These are phyloP conservation scores for Exophiala sp. DNA, from an alignment of 2,329 filamentous ascomycete species.

Conservation along the genomic window DNA sequence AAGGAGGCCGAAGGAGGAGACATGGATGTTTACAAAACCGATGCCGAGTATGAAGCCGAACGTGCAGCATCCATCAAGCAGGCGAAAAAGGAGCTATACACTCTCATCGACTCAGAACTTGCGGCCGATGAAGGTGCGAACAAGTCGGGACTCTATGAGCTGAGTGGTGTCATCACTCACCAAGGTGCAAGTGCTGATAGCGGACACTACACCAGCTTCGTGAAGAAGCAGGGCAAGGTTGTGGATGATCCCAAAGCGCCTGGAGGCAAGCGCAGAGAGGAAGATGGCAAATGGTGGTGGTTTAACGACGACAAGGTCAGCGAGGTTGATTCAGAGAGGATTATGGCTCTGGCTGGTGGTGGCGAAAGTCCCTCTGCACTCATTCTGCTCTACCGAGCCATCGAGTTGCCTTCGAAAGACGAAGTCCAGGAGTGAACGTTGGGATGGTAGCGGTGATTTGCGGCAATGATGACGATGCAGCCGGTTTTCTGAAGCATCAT, in stretches of 20 bases:
- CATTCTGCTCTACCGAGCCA: constrained; percentile 50
- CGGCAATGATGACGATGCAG: too few species aligned
- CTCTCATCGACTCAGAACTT: constrained; percentile 71
- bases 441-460: too few species aligned
- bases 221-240: constrained; percentile 78
- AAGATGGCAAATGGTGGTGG: constrained; percentile 99
- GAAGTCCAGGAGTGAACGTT: constrained; percentile 31
- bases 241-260: constrained; percentile 61
- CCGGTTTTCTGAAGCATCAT: too few species aligned
- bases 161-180: constrained; percentile 90
- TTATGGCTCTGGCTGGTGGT: constrained; percentile 83
- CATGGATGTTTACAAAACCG: constrained; percentile 78
- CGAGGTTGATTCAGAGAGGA: constrained; percentile 87
- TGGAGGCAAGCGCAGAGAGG: constrained; percentile 67
- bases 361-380: constrained; percentile 55
- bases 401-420: constrained; percentile 45
- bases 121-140: constrained; percentile 78
- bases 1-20: constrained; percentile 63
- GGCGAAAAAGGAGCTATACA: constrained; percentile 83
- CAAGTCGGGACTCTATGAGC: constrained; percentile 91
- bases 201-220: constrained; percentile 95
- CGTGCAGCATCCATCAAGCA: constrained; percentile 68
- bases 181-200: constrained; percentile 96
- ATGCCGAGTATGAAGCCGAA: constrained; percentile 88
- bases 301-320: constrained; percentile 98